Evolutionary conservation across 495 filamentous ascomycete species (phyloP).

Genomic region (Penicillium samsonianum): DNA sequence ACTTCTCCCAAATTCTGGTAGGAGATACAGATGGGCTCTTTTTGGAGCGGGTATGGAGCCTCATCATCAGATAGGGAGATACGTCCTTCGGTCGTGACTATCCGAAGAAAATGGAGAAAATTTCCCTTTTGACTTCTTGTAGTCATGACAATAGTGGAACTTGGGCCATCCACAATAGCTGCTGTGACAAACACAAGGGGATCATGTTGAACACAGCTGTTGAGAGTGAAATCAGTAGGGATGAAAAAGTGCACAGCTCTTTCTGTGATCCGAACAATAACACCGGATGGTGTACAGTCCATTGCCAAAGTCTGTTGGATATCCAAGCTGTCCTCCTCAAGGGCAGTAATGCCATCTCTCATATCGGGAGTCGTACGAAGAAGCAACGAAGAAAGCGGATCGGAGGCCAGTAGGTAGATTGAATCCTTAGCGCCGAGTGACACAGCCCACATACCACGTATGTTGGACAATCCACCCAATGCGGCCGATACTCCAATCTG

Average conservation of each 20-base stretch:
- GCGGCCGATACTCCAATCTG: slow-evolving; percentile 58
- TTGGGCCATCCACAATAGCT: slow-evolving; percentile 33
- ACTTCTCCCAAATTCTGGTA: slow-evolving; percentile 29
- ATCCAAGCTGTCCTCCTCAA: slow-evolving; percentile 47
- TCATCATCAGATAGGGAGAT: slow-evolving; percentile 17
- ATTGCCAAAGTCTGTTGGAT: slow-evolving; percentile 59
- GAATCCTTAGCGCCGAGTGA: slow-evolving; percentile 33
- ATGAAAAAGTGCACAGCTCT: slow-evolving; percentile 44
- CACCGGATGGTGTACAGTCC: slow-evolving; percentile 37
- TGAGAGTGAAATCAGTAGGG: slow-evolving; percentile 20
- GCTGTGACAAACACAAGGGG: slow-evolving; percentile 25
- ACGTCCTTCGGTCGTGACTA: slow-evolving; percentile 17
- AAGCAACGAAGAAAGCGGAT: slow-evolving; percentile 42
- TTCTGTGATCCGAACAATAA: slow-evolving; percentile 60
- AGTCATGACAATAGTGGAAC: slow-evolving; percentile 31
- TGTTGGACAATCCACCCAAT: slow-evolving; percentile 37
- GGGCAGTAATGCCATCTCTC: slow-evolving; percentile 39
- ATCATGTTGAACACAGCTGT: slow-evolving; percentile 22
- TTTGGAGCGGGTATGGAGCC: slow-evolving; percentile 23
- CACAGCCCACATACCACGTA: slow-evolving; percentile 52
- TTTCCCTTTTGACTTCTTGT: slow-evolving; percentile 27
- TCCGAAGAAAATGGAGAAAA: slow-evolving; percentile 21
- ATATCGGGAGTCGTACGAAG: slow-evolving; percentile 36
- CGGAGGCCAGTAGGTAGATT: slow-evolving; percentile 42
- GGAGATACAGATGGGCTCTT: slow-evolving; percentile 42